These are phyloP conservation scores for Naematelia encephala DNA, from an alignment of 768 basidiomycete species.

Conservation along the genomic window DNA sequence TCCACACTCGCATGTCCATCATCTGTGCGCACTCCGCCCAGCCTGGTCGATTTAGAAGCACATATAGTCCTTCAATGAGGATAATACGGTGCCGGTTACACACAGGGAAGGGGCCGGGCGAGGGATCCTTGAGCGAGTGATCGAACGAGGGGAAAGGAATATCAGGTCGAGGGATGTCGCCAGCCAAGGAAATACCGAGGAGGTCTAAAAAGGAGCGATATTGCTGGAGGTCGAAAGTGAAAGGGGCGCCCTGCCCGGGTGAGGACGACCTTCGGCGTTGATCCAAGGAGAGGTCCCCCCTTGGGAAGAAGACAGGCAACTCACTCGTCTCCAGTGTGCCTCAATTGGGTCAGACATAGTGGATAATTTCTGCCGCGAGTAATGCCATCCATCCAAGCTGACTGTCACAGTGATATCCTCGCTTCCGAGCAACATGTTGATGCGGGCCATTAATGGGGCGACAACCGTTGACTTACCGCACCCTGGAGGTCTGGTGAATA, in stretches of 20 bases:
- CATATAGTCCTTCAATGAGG: slow-evolving; percentile 86
- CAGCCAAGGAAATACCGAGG: slow-evolving; percentile 55
- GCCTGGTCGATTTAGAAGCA: slow-evolving; percentile 66
- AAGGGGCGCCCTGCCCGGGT: slow-evolving; percentile 70
- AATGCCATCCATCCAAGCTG: slow-evolving; percentile 89
- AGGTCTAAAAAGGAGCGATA: slow-evolving; percentile 67
- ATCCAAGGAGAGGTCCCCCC: too few species aligned
- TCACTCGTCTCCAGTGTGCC: slow-evolving; percentile 19
- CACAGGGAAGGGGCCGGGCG: slow-evolving; percentile 60
- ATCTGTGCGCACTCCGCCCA: slow-evolving; percentile 66
- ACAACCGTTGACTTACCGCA: slow-evolving; percentile 82
- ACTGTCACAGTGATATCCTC: slow-evolving; percentile 61
- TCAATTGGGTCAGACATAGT: slow-evolving; percentile 56
- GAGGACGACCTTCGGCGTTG: too few species aligned
- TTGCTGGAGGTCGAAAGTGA: slow-evolving; percentile 78
- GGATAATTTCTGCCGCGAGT: slow-evolving; percentile 75
- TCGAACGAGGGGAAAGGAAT: slow-evolving; percentile 76
- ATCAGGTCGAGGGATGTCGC: background rate
- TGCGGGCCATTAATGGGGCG: slow-evolving; percentile 57
- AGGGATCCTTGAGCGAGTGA: slow-evolving; percentile 83
- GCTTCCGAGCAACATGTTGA: slow-evolving; percentile 55
- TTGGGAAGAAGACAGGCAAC: too few species aligned
- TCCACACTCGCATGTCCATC: slow-evolving; percentile 76
- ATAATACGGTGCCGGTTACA: slow-evolving; percentile 68
- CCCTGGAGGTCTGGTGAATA: too few species aligned